Conservation (phyloP, 2,329 filamentous ascomycete genomes). For the Stagonosporopsis cucurbitacearum region DNA sequence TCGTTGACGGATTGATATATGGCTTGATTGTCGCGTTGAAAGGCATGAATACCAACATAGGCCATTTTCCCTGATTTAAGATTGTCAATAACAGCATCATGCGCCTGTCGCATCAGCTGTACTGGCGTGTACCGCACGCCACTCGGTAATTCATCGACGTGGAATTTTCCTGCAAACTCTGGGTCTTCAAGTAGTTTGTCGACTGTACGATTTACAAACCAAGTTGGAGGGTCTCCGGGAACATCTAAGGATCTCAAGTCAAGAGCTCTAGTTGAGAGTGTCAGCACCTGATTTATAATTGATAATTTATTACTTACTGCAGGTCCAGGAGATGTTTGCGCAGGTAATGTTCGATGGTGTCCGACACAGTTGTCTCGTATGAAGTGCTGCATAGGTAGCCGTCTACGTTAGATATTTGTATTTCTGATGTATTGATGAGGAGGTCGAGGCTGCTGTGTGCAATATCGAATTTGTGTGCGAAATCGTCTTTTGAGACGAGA, state of each 20-base stretch:
- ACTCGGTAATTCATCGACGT: conserved; percentile 20
- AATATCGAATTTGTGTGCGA: conserved; percentile 31
- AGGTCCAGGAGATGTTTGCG: conserved; percentile 16
- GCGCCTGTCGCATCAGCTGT: conserved; percentile 24
- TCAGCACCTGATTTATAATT: neutral
- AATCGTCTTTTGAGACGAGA: conserved; percentile 27
- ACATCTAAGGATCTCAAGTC: conserved; percentile 25
- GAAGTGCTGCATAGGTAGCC: conserved; percentile 26
- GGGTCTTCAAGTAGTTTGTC: conserved; percentile 13
- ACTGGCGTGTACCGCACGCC: conserved; percentile 33
- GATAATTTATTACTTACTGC: conserved; percentile 21
- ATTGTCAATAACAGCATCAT: conserved; percentile 25
- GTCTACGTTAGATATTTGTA: conserved; percentile 22
- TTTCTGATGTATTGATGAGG: conserved; percentile 23
- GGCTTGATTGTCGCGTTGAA: conserved; percentile 24
- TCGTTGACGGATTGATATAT: conserved; percentile 27
- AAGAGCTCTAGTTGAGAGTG: neutral
- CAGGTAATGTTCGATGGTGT: conserved; percentile 18
- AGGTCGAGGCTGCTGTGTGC: conserved; percentile 30
- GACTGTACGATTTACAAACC: conserved; percentile 28
- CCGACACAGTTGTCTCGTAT: conserved; percentile 21
- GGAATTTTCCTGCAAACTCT: conserved; percentile 21
- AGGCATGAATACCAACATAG: conserved; percentile 30
- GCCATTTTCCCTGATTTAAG: conserved; percentile 29
- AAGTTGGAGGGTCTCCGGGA: conserved; percentile 32